These are phyloP conservation scores for Erysimum pusillum DNA, from an alignment of 441 rosid genomes.

Conservation along the genomic window DNA sequence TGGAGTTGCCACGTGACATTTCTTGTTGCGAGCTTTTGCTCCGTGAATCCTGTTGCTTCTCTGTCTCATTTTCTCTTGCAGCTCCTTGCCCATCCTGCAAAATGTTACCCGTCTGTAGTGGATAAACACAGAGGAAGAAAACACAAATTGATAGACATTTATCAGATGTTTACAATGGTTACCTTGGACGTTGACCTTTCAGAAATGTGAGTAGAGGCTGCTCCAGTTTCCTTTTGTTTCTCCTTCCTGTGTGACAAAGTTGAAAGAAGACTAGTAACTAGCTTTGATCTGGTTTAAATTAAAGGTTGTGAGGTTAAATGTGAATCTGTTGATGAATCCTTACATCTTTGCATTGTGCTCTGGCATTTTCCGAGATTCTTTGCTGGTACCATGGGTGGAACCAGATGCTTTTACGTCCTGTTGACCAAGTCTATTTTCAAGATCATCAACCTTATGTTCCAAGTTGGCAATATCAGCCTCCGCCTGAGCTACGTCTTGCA, in stretches of 20 bases:
- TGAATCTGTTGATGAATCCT: conserved; percentile 39
- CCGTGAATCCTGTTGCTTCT: conserved; percentile 50
- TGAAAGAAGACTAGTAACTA: conserved; percentile 15
- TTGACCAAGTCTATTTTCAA: conserved; percentile 61
- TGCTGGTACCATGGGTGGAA: conserved; percentile 35
- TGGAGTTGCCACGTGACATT: conserved; percentile 49
- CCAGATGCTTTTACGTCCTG: conserved; percentile 54
- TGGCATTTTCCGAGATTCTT: conserved; percentile 40
- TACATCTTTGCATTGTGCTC: conserved; percentile 58
- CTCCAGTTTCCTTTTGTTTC: conserved; percentile 57
- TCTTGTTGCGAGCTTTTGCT: conserved; percentile 60
- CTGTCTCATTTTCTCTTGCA: conserved; percentile 51
- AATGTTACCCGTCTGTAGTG: conserved; percentile 11
- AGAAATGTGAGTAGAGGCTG: conserved; percentile 41
- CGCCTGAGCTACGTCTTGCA: conserved; percentile 71
- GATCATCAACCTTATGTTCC: conserved; percentile 73
- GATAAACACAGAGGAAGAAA: conserved; percentile 19
- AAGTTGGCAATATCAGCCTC: conserved; percentile 72
- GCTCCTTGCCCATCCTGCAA: conserved; percentile 51
- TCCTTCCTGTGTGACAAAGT: conserved; percentile 60
- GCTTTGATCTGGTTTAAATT: conserved; percentile 17
- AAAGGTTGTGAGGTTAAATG: conserved; percentile 1
- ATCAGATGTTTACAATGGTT: conserved; percentile 35
- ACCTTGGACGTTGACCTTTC: conserved; percentile 72
- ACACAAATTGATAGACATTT: conserved; percentile 1